Evolutionary conservation across 495 filamentous ascomycete species (phyloP).

Genomic region (Corynascus novoguineensis): DNA sequence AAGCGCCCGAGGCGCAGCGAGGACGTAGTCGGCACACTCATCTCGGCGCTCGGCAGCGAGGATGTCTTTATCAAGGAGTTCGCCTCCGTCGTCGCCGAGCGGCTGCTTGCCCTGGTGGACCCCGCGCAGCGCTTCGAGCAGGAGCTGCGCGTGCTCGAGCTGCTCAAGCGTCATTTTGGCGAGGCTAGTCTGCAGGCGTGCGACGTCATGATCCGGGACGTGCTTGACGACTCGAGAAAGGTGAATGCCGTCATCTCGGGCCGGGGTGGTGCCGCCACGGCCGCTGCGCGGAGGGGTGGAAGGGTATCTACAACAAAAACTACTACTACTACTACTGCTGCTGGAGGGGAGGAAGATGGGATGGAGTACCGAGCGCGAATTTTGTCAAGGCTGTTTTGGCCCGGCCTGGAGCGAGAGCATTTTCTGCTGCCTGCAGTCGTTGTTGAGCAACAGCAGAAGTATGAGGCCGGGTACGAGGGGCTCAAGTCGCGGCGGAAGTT

Average conservation of each 20-base stretch:
- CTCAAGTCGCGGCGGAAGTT: constrained; percentile 80
- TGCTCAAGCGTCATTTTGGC: constrained; percentile 85
- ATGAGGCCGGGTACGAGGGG: constrained; percentile 68
- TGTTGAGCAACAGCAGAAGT: constrained; percentile 56
- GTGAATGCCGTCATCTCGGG: constrained; percentile 61
- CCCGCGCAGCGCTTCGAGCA: constrained; percentile 52
- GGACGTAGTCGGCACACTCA: constrained; percentile 87
- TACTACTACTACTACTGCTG: too few species aligned
- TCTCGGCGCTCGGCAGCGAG: constrained; percentile 78
- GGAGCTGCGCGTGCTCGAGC: constrained; percentile 70
- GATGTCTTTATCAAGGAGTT: constrained; percentile 93
- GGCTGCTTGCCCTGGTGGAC: constrained; percentile 50
- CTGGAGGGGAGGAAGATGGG: constrained; percentile 17
- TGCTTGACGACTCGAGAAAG: constrained; percentile 70
- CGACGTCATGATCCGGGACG: constrained; percentile 95
- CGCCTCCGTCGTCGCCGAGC: constrained; percentile 74
- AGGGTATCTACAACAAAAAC: too few species aligned
- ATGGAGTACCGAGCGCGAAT: constrained; percentile 67
- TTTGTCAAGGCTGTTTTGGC: constrained; percentile 92
- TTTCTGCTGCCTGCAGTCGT: constrained; percentile 68
- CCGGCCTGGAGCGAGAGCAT: constrained; percentile 66
- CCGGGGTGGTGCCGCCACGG: constrained; percentile 5
- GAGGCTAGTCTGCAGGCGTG: constrained; percentile 79
- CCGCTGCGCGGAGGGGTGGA: too few species aligned
- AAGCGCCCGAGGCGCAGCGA: constrained; percentile 70